Conservation (phyloP, 1,284 basidiomycete genomes). For the Caloboletus inedulis region DNA sequence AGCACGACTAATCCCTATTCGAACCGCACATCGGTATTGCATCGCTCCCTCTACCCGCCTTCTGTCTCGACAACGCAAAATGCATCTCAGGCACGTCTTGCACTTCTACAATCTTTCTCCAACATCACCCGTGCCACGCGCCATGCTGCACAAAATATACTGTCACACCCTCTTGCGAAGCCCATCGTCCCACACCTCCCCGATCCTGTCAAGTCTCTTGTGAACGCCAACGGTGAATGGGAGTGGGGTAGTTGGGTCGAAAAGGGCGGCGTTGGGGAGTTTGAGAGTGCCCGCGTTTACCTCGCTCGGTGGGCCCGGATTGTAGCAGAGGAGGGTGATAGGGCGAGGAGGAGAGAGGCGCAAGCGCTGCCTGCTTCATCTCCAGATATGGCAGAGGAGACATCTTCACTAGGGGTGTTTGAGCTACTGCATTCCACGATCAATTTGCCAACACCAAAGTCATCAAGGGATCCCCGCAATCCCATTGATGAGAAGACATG, state of each 20-base stretch:
- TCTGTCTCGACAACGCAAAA: slow-evolving; percentile 48
- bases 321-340: slow-evolving; percentile 94
- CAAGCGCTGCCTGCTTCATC: slow-evolving; percentile 54
- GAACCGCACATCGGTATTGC: slow-evolving; percentile 69
- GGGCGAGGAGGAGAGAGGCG: slow-evolving; percentile 74
- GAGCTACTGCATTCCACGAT: slow-evolving; percentile 78
- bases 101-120: slow-evolving; percentile 81
- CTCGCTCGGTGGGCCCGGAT: slow-evolving; percentile 95
- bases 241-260: slow-evolving; percentile 86
- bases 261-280: slow-evolving; percentile 86
- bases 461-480: slow-evolving; percentile 66
- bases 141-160: slow-evolving; percentile 86
- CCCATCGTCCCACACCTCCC: slow-evolving; percentile 93
- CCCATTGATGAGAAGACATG: slow-evolving; percentile 73
- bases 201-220: slow-evolving; percentile 83
- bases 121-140: slow-evolving; percentile 87
- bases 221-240: slow-evolving; percentile 79
- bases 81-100: slow-evolving; percentile 66
- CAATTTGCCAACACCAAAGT: slow-evolving; percentile 73
- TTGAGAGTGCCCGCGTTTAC: slow-evolving; percentile 94
- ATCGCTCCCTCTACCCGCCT: slow-evolving; percentile 62
- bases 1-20: slow-evolving; percentile 54
- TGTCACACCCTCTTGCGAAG: slow-evolving; percentile 91
- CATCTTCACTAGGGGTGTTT: slow-evolving; percentile 81
- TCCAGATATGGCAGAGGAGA: slow-evolving; percentile 56